Conservation (phyloP, 2,329 filamentous ascomycete genomes). For the Xylariaceae sp. region DNA sequence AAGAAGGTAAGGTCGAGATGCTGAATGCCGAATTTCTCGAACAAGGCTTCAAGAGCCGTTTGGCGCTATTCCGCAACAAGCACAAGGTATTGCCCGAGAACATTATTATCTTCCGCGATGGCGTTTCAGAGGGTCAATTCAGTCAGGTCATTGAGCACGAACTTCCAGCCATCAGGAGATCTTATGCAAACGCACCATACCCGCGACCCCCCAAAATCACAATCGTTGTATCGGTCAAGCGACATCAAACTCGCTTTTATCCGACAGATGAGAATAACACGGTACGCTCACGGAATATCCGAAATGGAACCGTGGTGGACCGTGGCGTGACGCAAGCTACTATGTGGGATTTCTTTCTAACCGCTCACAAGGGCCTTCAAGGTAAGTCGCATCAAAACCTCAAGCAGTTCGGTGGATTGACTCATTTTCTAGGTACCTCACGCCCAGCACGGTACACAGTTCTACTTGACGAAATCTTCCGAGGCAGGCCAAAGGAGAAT, state of each 20-base stretch:
- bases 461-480: constrained; percentile 66
- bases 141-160: constrained; percentile 64
- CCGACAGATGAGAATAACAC: constrained; percentile 54
- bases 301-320: constrained; percentile 79
- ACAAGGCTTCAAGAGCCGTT: constrained; percentile 60
- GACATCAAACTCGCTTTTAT: constrained; percentile 86
- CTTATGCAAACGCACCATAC: constrained; percentile 57
- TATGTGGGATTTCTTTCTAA: constrained; percentile 82
- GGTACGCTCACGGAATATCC: constrained; percentile 60
- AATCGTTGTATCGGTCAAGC: constrained; percentile 79
- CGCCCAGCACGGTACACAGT: constrained; percentile 85
- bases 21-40: constrained; percentile 59
- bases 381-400: constrained; percentile 52
- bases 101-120: constrained; percentile 83
- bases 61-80: constrained; percentile 60
- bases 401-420: no score
- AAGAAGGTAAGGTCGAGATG: constrained; percentile 68
- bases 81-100: constrained; percentile 62
- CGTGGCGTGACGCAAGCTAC: constrained; percentile 73
- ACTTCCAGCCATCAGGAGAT: constrained; percentile 62
- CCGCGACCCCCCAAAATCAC: constrained; percentile 60
- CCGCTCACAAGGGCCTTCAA: constrained; percentile 76
- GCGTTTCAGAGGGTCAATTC: constrained; percentile 86
- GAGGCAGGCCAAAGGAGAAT: constrained; percentile 26
- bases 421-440: constrained; percentile 53